These are phyloP conservation scores for Aspergillus thermomutatus DNA, from an alignment of 2,329 filamentous ascomycete genomes.

Conservation along the genomic window DNA sequence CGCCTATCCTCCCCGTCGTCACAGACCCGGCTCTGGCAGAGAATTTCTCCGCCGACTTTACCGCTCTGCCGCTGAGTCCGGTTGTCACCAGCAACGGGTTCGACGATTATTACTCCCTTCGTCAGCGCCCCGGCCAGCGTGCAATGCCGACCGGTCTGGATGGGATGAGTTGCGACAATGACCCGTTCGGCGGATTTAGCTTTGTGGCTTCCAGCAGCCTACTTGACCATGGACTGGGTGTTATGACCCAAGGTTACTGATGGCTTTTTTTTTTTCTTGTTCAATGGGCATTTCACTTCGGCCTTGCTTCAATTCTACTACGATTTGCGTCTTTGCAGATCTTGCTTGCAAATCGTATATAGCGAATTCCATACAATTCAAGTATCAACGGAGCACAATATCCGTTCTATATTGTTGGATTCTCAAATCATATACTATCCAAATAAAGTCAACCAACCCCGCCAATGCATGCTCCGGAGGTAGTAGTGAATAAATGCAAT, in stretches of 20 bases:
- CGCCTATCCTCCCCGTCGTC: conserved; percentile 88
- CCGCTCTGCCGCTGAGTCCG: conserved; percentile 76
- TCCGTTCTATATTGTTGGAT: neutral
- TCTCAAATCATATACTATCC: neutral
- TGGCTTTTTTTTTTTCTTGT: conserved; percentile 2
- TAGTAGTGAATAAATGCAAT: neutral
- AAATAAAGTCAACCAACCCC: neutral
- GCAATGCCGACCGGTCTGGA: conserved; percentile 16
- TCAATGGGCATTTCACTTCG: neutral
- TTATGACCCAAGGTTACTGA: conserved; percentile 25
- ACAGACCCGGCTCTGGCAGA: conserved; percentile 94
- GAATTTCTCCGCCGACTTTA: conserved; percentile 95
- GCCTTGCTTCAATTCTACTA: neutral
- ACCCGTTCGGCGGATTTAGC: conserved; percentile 49
- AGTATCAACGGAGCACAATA: neutral
- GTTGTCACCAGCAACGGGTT: conserved; percentile 44
- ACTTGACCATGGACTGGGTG: conserved; percentile 38
- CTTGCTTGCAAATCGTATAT: neutral
- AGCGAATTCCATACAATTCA: neutral
- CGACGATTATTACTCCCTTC: conserved; percentile 24
- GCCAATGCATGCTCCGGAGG: neutral
- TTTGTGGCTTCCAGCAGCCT: conserved; percentile 48
- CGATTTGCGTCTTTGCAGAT: neutral
- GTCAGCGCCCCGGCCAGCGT: conserved; percentile 14
- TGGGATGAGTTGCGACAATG: conserved; percentile 26